phyloP scores from a whole-genome alignment of 768 basidiomycete genomes.

The Mycena filopes region DNA sequence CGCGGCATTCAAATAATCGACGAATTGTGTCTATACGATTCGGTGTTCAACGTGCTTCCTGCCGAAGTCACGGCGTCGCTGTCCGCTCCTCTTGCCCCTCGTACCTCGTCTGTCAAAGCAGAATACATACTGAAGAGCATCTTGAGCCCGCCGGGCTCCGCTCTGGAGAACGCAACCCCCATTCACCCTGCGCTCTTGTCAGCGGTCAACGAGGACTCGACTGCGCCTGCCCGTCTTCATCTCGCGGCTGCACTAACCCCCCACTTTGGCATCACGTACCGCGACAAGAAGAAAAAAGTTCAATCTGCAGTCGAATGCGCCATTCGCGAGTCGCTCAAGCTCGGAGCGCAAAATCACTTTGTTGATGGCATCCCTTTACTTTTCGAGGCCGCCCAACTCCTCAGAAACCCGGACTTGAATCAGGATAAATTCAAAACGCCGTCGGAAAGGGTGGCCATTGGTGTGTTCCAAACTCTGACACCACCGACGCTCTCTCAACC shows the following conservation, averaged over 20 bases:
- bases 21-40: constrained; percentile 73
- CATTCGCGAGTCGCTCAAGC: constrained; percentile 86
- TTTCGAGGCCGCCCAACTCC: constrained; percentile 63
- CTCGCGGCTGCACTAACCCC: constrained; percentile 84
- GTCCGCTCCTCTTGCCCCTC: constrained; percentile 53
- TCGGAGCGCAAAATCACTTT: constrained; percentile 81
- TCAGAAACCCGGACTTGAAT: constrained; percentile 50
- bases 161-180: constrained; percentile 45
- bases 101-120: constrained; percentile 61
- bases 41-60: constrained; percentile 71
- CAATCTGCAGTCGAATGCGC: constrained; percentile 72
- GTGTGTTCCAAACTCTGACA: constrained; percentile 48
- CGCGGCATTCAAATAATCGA: constrained; percentile 81
- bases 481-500: neutral
- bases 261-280: constrained; percentile 66
- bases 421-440: constrained; percentile 47
- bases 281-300: constrained; percentile 71
- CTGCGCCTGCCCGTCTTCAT: constrained; percentile 71
- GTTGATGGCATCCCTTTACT: constrained; percentile 79
- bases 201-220: constrained; percentile 48
- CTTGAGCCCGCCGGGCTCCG: constrained; percentile 41
- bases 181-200: constrained; percentile 61
- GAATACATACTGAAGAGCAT: constrained; percentile 68
- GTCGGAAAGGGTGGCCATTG: constrained; percentile 68
- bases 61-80: constrained; percentile 52